Evolutionary conservation across 306 rosid species (phyloP).

Genomic region (Vigna radiata): DNA sequence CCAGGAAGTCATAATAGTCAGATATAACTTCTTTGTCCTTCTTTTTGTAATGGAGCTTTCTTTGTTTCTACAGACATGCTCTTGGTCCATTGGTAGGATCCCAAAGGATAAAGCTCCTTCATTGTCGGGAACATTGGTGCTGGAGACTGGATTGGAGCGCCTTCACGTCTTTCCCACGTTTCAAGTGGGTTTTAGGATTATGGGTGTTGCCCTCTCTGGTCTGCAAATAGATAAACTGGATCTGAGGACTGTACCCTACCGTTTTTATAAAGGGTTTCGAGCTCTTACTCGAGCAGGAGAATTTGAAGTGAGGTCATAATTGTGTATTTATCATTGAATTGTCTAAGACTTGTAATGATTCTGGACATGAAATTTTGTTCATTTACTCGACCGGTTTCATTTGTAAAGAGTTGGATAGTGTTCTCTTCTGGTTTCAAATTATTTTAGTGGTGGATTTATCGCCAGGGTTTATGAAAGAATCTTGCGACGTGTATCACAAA

Average conservation of each 20-base stretch:
- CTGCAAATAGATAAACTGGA: constrained; percentile 86
- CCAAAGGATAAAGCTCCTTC: constrained; percentile 93
- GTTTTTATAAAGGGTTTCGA: constrained; percentile 89
- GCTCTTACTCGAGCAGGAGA: constrained; percentile 86
- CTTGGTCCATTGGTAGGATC: constrained; percentile 85
- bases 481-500: constrained; percentile 21
- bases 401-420: constrained; percentile 20
- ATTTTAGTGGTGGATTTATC: constrained; percentile 7
- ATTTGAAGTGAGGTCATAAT: constrained; percentile 81
- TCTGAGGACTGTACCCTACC: constrained; percentile 67
- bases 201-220: constrained; percentile 93
- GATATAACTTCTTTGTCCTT: constrained; percentile 31
- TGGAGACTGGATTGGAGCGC: constrained; percentile 79
- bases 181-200: constrained; percentile 78
- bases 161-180: constrained; percentile 89
- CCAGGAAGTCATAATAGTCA: constrained; percentile 6
- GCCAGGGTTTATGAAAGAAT: constrained; percentile 1
- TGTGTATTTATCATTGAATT: constrained; percentile 31
- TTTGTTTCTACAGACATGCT: constrained; percentile 67
- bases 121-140: constrained; percentile 86
- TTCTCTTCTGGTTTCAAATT: constrained; percentile 22
- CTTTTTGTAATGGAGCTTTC: constrained; percentile 22
- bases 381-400: constrained; percentile 35
- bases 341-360: constrained; percentile 31
- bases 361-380: constrained; percentile 40